Percentiles rank a stretch among this genome's conserved stretches.
Conservation (phyloP, 2,329 filamentous ascomycete species). For the Epichloe typhina region DNA sequence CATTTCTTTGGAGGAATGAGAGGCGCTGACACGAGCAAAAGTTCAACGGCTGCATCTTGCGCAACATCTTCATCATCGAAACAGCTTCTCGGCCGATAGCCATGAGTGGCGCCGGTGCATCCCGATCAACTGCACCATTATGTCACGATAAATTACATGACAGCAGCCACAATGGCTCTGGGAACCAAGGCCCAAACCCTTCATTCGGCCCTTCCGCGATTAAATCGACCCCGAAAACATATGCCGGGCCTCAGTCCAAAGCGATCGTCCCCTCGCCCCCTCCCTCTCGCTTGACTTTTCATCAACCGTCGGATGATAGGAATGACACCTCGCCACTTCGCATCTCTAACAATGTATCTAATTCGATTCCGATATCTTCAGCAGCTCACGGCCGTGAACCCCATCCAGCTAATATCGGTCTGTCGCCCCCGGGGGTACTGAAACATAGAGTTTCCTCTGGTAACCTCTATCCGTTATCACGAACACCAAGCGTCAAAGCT, state of each 20-base stretch:
- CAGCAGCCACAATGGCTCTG: slow-evolving; percentile 3
- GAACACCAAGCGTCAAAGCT: slow-evolving; percentile 50
- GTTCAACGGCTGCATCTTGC: neutral
- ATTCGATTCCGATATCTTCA: slow-evolving; percentile 8
- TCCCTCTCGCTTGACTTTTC: slow-evolving; percentile 7
- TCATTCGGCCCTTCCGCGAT: slow-evolving; percentile 5
- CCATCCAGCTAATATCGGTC: slow-evolving; percentile 21
- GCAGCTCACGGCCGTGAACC: slow-evolving; percentile 16
- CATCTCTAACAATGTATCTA: slow-evolving; percentile 24
- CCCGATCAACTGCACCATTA: slow-evolving; percentile 15
- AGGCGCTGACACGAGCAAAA: neutral
- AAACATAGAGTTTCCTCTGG: slow-evolving; percentile 17
- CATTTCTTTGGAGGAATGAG: neutral
- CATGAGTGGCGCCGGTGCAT: slow-evolving; percentile 19
- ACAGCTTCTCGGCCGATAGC: slow-evolving; percentile 8
- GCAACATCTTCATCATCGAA: neutral
- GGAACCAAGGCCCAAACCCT: slow-evolving; percentile 4
- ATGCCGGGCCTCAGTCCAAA: slow-evolving; percentile 14
- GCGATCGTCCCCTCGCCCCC: slow-evolving; percentile 24
- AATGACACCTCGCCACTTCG: slow-evolving; percentile 17
- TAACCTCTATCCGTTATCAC: slow-evolving; percentile 36
- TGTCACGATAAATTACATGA: slow-evolving; percentile 10
- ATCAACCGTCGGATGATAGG: slow-evolving; percentile 6
- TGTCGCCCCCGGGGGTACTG: slow-evolving; percentile 18
- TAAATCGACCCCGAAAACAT: slow-evolving; percentile 9